Evolutionary conservation across 139 green algal species (phyloP).

Genomic region (Zygnema circumcarinatum): DNA sequence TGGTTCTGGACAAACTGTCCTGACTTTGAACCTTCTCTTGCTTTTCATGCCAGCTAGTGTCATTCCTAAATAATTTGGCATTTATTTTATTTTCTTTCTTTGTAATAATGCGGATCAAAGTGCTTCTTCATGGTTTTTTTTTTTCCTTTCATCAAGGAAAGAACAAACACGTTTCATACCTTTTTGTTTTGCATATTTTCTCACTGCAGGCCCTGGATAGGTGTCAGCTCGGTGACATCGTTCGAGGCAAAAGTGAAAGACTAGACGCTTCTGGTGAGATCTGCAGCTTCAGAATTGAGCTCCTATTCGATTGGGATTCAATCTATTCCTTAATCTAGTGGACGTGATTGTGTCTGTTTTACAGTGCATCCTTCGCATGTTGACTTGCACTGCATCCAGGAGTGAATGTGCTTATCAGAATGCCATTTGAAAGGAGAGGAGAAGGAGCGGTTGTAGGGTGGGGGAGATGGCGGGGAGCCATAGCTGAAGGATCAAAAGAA

Average conservation of each 20-base stretch:
- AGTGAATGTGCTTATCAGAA: neutral
- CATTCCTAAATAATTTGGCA: too few species aligned
- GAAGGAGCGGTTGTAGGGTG: too few species aligned
- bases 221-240: slow-evolving; percentile 53
- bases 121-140: neutral
- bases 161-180: neutral
- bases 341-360: neutral
- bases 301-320: neutral
- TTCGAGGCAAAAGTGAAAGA: neutral
- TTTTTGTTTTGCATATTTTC: slow-evolving; percentile 10
- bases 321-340: neutral
- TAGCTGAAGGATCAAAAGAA: too few species aligned
- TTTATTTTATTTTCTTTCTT: too few species aligned
- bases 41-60: too few species aligned
- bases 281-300: neutral
- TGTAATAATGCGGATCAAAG: neutral
- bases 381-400: neutral
- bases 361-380: neutral
- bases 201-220: slow-evolving; percentile 62
- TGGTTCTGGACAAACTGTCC: neutral
- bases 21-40: too few species aligned
- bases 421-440: too few species aligned
- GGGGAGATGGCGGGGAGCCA: too few species aligned
- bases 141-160: too few species aligned
- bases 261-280: slow-evolving; percentile 61